Conservation (phyloP, 2,329 filamentous ascomycete genomes). For the Aspergillus thermomutatus region DNA sequence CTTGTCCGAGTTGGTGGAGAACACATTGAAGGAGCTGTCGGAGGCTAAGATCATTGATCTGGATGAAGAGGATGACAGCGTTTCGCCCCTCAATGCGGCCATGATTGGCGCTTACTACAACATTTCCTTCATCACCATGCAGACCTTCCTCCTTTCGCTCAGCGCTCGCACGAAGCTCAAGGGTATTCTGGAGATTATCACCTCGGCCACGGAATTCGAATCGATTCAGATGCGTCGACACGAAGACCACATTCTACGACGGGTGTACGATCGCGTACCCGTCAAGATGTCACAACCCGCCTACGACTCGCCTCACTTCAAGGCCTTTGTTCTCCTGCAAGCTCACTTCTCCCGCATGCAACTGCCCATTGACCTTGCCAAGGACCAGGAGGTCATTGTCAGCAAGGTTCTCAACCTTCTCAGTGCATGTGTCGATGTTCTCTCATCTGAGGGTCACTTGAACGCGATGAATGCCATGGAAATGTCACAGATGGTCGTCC, state of each 20-base stretch:
- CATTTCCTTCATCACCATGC: constrained; percentile 98
- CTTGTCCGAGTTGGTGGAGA: constrained; percentile 91
- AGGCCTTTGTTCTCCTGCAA: constrained; percentile 93
- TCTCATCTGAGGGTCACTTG: constrained; percentile 91
- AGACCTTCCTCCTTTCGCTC: constrained; percentile 91
- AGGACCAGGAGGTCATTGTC: constrained; percentile 88
- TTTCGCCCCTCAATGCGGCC: constrained; percentile 86
- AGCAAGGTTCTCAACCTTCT: constrained; percentile 82
- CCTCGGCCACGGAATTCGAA: constrained; percentile 95
- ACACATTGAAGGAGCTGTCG: constrained; percentile 80
- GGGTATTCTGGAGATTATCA: constrained; percentile 93
- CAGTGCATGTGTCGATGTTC: constrained; percentile 88
- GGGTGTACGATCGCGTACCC: constrained; percentile 90
- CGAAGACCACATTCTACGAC: constrained; percentile 80
- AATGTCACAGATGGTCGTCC: constrained; percentile 98
- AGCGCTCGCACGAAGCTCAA: constrained; percentile 90
- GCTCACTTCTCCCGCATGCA: constrained; percentile 98
- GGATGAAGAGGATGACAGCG: constrained; percentile 87
- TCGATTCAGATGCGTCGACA: constrained; percentile 90
- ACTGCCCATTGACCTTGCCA: constrained; percentile 88
- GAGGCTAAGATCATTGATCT: constrained; percentile 96
- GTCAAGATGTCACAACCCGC: constrained; percentile 88
- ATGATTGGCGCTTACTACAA: constrained; percentile 99
- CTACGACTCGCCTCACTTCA: constrained; percentile 96
- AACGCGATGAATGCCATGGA: constrained; percentile 99